Evolutionary conservation across 2,329 filamentous ascomycete genomes (phyloP).

Genomic region (Conoideocrella luteorostrata): DNA sequence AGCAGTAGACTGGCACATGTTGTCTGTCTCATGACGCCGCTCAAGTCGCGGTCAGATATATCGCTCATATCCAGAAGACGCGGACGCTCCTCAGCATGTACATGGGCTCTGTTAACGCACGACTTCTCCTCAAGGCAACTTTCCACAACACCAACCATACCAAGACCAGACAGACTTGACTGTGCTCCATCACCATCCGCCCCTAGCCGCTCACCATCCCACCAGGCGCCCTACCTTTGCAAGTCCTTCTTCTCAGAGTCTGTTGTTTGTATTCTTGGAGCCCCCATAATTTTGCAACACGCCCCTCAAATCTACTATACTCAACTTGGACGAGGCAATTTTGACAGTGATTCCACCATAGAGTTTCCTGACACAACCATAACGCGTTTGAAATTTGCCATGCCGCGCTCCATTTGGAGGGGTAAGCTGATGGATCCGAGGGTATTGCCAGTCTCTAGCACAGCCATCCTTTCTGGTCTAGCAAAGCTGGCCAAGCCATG

Average conservation of each 20-base stretch:
- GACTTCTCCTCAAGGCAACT: not conserved
- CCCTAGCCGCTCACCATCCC: not conserved
- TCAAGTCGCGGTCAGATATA: constrained; percentile 3
- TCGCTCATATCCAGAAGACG: constrained; percentile 10
- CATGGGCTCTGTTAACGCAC: constrained; percentile 9
- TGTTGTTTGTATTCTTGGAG: not conserved
- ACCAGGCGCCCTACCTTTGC: not conserved
- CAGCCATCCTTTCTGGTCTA: not conserved
- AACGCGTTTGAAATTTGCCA: not conserved
- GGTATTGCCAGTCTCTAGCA: not conserved
- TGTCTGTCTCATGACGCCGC: not conserved
- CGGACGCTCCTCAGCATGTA: constrained; percentile 6
- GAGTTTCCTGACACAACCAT: too few species aligned
- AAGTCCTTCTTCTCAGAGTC: not conserved
- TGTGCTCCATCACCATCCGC: too few species aligned
- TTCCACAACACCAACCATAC: too few species aligned
- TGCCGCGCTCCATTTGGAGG: not conserved
- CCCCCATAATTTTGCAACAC: not conserved
- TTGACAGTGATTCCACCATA: not conserved
- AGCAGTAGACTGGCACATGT: too few species aligned
- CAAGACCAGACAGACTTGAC: too few species aligned
- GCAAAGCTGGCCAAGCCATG: too few species aligned
- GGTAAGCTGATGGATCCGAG: too few species aligned
- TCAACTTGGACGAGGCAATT: constrained; percentile 6
- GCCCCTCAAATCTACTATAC: constrained; percentile 2